Base-by-base conservation (phyloP, 495 filamentous ascomycete genomes). In the Penicillium paradoxum region DNA sequence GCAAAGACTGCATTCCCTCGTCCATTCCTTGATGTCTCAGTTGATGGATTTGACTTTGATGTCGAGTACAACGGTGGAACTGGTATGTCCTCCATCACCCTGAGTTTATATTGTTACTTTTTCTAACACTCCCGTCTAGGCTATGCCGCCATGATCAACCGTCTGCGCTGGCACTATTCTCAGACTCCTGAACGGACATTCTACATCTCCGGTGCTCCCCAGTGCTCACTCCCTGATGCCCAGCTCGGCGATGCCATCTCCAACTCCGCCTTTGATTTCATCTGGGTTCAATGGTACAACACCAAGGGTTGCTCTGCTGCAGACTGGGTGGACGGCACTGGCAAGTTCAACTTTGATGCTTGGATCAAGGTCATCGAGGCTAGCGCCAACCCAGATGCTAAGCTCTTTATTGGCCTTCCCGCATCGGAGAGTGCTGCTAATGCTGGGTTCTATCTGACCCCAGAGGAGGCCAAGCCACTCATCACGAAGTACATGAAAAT, bases 11-110 rank as follows among this genome's bases (percentile, higher is more conserved):
- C 13, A 7, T 64, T 41, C 15, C 75, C 78, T 53, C 79, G 84
- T 50, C 87, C 86, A 1, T 87, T 89, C 57, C 77, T 78, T 8
- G 57, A 74, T 25, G 77, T 79, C 21, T 68, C 79, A 6, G 64
- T 89, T 47, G 86, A 90, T 66, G 86, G 87, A 3, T 89, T 89
- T 52, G 87, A 90, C 57, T 79, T 87, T 56, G 83, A 87, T 69
- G 76, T 85, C 32, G 83, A 87, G 59, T 55, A 69, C 60, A 53
- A 69, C 63, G 57, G 76, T 62, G 27, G 62, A 60, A 39, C 60
- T 69, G 65, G 79, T 75, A 79, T 53, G 72, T 66, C 59, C 47
- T 44, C n/a, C 39, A 49, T n/a, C 44, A 33, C 9, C 45, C 55
- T 13, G 34, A 45, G 32, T 36, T 47, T 7, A 27, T 1, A 45